phyloP scores from a whole-genome alignment of 768 basidiomycete species.

The Mycena filopes region DNA sequence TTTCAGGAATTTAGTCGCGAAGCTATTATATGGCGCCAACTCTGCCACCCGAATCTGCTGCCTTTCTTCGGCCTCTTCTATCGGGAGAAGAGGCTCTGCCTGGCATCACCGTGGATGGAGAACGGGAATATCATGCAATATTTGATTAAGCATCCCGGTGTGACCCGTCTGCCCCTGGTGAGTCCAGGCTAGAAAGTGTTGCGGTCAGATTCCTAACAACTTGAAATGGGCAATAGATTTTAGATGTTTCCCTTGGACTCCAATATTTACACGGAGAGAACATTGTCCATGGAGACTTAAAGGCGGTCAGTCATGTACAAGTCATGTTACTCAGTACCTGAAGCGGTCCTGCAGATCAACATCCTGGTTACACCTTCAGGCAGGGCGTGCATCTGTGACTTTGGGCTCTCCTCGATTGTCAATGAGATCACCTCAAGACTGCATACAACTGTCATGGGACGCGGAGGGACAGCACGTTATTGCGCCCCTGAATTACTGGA shows the following conservation, averaged over 20 bases:
- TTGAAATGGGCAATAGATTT: constrained; percentile 2
- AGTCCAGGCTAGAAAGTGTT: neutral
- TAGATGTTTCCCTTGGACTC: constrained; percentile 26
- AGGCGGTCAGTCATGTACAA: neutral
- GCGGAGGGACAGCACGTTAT: too few relatives aligned
- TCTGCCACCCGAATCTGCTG: constrained; percentile 35
- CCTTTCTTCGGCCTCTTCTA: constrained; percentile 35
- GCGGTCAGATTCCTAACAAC: too few relatives aligned
- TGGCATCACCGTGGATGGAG: constrained; percentile 44
- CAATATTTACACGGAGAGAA: constrained; percentile 27
- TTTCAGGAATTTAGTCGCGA: constrained; percentile 24
- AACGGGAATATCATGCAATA: constrained; percentile 34
- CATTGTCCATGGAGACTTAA: constrained; percentile 27
- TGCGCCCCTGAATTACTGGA: neutral
- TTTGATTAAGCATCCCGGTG: constrained; percentile 17
- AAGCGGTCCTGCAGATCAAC: too few relatives aligned
- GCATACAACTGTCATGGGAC: too few relatives aligned
- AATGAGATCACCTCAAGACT: too few relatives aligned
- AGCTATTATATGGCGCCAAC: constrained; percentile 32
- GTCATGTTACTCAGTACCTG: too few relatives aligned
- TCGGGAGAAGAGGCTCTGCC: constrained; percentile 27
- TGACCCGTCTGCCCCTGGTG: constrained; percentile 3
- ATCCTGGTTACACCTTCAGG: too few relatives aligned
- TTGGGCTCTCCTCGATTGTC: too few relatives aligned
- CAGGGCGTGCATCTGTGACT: too few relatives aligned